Percentiles rank a stretch among this genome's conserved stretches.
These are phyloP conservation scores for Phenoliferia sp. DNA, from an alignment of 1,284 basidiomycete genomes.

Conservation along the genomic window DNA sequence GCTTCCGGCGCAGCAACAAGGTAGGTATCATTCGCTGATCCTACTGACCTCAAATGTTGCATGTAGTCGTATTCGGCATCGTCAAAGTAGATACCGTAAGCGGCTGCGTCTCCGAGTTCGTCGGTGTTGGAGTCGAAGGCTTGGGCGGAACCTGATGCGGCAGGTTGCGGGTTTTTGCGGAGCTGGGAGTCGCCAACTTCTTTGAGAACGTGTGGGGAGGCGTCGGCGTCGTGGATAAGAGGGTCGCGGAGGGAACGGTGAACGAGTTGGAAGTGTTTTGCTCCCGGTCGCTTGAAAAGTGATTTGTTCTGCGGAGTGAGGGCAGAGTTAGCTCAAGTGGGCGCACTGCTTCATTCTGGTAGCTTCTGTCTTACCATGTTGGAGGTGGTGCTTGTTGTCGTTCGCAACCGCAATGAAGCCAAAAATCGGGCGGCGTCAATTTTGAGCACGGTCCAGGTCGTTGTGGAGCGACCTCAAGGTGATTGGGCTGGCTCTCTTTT, in stretches of 20 bases:
- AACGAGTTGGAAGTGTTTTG: constrained; percentile 64
- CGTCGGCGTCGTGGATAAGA: constrained; percentile 87
- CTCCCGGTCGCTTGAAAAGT: constrained; percentile 17
- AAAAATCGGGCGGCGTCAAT: no score
- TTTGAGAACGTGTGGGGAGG: constrained; percentile 82
- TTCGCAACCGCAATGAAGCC: no score
- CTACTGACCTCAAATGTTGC: constrained; percentile 83
- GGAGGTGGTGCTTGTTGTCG: no score
- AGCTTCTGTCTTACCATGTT: no score
- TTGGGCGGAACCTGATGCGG: background rate
- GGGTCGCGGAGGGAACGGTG: constrained; percentile 94
- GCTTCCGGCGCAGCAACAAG: constrained; percentile 30
- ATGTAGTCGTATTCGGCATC: constrained; percentile 99
- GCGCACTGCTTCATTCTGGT: no score
- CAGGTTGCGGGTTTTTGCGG: background rate
- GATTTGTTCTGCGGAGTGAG: background rate
- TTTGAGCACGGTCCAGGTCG: no score
- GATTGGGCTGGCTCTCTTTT: no score
- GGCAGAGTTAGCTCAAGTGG: background rate
- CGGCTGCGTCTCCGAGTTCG: constrained; percentile 64
- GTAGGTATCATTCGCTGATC: constrained; percentile 56
- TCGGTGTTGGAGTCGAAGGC: background rate
- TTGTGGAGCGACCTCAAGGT: no score
- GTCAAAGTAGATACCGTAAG: constrained; percentile 92
- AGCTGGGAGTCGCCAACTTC: constrained; percentile 57